Base-by-base conservation (phyloP, 78 protist genomes). In the Chrysochromulina tobinii region DNA sequence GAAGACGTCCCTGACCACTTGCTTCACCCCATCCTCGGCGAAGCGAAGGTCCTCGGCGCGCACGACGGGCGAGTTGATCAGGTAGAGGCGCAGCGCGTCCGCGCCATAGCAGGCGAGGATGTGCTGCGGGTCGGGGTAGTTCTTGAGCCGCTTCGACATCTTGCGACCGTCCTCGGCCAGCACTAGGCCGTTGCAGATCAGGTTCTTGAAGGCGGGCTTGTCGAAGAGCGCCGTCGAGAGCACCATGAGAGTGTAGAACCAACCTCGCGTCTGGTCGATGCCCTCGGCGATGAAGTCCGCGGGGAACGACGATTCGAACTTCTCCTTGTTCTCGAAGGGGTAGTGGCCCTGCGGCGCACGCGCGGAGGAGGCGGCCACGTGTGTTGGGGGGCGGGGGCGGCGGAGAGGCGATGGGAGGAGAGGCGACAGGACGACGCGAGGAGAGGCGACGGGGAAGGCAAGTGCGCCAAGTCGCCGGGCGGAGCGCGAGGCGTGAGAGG, bases 201-300 rank as follows among this genome's bases (percentile, higher is more conserved):
- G 94, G 94, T 99, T 98, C 96, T 98, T 97, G 97, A 96, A 98
- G 61, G 99, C 95, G 15, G 99, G 98, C 94, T 93, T 72, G 89
- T 98, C 98, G 87, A 98, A 98, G 88, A 99, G 98, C 3, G 98
- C 99, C 15, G 99, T 98, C 27, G 98, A 92, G 79, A 99, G 90
- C 12, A 99, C 99, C 81, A 99, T 67, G 61, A 99, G 96, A 3
- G 99, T 99, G 96, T 99, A 99, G 97, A 99, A 99, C 99, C 99
- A 97, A 55, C 99, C 98, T 53, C 98, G 79, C 59, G 99, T 98
- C 94, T 98, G 98, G 88, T 97, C 98, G 50, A 98, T 54, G 18
- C 99, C 99, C 95, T 99, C 99, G 58, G 99, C 99, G 61, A 98
- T 97, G 94, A 99, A 99, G 84, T 99, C 99, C 61, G 99, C 99